Base-by-base conservation (phyloP, 2,329 filamentous ascomycete genomes). In the Ceratocystis variospora region DNA sequence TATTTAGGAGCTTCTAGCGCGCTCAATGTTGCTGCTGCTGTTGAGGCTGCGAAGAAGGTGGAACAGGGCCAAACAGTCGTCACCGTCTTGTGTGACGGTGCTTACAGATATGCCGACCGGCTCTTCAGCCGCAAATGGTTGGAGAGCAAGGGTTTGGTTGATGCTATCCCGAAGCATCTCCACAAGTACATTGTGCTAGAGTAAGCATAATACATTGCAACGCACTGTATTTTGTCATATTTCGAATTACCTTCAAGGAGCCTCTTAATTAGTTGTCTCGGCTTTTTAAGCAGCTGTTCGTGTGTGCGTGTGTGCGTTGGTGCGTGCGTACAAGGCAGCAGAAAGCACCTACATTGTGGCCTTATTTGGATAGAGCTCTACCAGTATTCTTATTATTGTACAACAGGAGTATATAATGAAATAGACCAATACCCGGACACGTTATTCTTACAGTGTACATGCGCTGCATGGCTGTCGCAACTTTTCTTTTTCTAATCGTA, bases 101-200 rank as follows among this genome's bases (percentile, higher is more conserved):
- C 94, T n/a, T 97, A 99, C 74, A 80, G 94, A 73, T 99, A 99
- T 75, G 94, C 94, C 4, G 94, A 99, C 70, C 82, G 94, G 45
- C 76, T 99, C 69, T 99, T 99, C 78, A 96, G 90, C 59, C 85
- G 84, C 75, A 92, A 88, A 76, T 99, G 94, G 94, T 77, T 99
- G 71, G 81, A 86, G 75, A 84, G 86, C 72, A 99, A 97, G 85
- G 88, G 88, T 67, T 78, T 99, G 70, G 76, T 94, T 59, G 83
- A 79, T 33, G 87, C 91, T 55, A 87, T 99, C 74, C 94, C 94
- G 5, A 83, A 89, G 78, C 86, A 89, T 73, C 76, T 97, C 74
- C 84, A 89, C 75, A 96, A 91, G 81, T 97, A 99, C 77, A 95
- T 96, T 76, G 92, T 97, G 69, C 78, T 97, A 75, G 88, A 89